Conservation (phyloP, 2,329 filamentous ascomycete species). For the Aspergillus melleus region DNA sequence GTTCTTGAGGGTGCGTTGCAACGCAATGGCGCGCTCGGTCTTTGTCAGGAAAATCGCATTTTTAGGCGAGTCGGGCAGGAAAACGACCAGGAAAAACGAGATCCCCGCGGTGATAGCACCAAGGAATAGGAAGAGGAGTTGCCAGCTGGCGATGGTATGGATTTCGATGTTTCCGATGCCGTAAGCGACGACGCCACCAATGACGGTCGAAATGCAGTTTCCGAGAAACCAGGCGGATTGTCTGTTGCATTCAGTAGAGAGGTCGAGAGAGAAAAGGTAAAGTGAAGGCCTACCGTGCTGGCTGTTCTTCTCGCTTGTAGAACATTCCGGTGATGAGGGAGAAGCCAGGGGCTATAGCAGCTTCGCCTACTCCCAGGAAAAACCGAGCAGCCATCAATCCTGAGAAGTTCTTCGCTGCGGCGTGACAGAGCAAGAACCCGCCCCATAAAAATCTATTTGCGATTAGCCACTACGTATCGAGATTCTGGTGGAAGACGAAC, state of each 20-base stretch:
- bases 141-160: conserved; percentile 24
- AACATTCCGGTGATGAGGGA: conserved; percentile 40
- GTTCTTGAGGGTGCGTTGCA: conserved; percentile 54
- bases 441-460: conserved; percentile 25
- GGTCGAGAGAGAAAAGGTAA: neutral
- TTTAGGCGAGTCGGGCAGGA: conserved; percentile 32
- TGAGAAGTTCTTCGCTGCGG: conserved; percentile 27
- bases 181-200: conserved; percentile 33
- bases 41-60: conserved; percentile 45
- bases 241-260: conserved; percentile 10
- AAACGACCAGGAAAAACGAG: conserved; percentile 18
- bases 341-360: conserved; percentile 34
- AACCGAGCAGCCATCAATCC: conserved; percentile 45
- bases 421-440: conserved; percentile 34
- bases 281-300: conserved; percentile 18
- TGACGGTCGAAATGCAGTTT: conserved; percentile 32
- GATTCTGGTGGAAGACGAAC: conserved; percentile 19
- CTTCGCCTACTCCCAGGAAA: conserved; percentile 32
- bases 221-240: conserved; percentile 38
- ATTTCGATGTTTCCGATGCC: conserved; percentile 26
- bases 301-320: conserved; percentile 36
- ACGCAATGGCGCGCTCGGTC: conserved; percentile 48
- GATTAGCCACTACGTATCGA: neutral
- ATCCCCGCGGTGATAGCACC: conserved; percentile 29
- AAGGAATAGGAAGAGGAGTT: conserved; percentile 32